Evolutionary conservation across 345 rosid species (phyloP), one percentile per base, ranked within the genome.

Genomic region (Euphorbia lathyris): DNA sequence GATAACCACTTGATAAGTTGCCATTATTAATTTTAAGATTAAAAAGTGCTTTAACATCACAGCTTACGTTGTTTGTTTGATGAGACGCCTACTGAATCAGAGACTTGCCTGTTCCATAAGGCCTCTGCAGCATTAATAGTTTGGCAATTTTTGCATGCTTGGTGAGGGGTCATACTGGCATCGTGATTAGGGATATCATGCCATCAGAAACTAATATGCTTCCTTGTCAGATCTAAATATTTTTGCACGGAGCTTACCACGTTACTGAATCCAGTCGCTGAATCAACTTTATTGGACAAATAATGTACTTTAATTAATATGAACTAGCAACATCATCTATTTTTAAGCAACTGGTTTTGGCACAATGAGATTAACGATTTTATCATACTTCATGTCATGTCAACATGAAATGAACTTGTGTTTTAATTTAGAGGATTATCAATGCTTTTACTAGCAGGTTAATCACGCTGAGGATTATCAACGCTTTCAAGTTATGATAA

Each of bases 1-100:
- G 63, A 17, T 64, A 29, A 43, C 27, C 10, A 14, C 63, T 53
- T 48, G 53, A 62, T 71, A 22, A 42, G 58, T 58, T 75, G 36
- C 1, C n/a, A 25, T 53, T 51, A 42, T 59, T n/a, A 32, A 16
- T 60, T 26, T 26, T 40, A 25, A 22, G 38, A 26, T 12, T 45
- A 43, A 7, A 58, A 22, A 32, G 23, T 23, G 16, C 17, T 67
- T 67, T 12, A 38, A 25, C 23, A 40, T 38, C 26, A 4, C 30
- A 4, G 2, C 3, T 65, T 42, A 17, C 45, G 43, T 66, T 16
- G 25, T 5, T 17, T 23, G 14, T 10, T 40, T 9, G 1, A 40
- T 40, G 9, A 40, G 43, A 9, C 6, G 43, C 43, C 6, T 40
- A 40, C 43, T 40, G 43, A 32, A 32, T 32, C 36, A 32, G 36